Percentiles rank a stretch among this genome's conserved stretches.
Evolutionary conservation across 495 filamentous ascomycete species (phyloP).

Genomic region (Schizothecium vesticola): DNA sequence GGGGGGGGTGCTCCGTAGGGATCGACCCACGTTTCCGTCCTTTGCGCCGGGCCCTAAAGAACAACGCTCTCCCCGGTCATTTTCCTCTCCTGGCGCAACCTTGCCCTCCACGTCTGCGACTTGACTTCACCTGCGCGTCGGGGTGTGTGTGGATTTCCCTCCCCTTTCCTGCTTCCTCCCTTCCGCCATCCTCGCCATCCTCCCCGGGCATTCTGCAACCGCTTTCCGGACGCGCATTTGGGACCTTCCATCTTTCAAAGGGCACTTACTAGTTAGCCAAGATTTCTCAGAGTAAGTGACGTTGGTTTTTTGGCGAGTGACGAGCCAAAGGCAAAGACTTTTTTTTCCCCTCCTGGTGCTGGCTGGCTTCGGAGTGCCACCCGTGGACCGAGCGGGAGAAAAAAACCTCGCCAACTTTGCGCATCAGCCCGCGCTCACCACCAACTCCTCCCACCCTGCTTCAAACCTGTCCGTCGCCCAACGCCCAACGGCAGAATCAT

Average conservation of each 20-base stretch:
- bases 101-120: constrained; percentile 27
- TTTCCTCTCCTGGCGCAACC: constrained; percentile 28
- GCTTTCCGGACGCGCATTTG: constrained; percentile 13
- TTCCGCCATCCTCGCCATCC: constrained; percentile 15
- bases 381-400: constrained; percentile 17
- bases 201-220: constrained; percentile 18
- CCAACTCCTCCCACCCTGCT: constrained; percentile 9
- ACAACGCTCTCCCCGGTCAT: constrained; percentile 30
- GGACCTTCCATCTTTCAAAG: constrained; percentile 10
- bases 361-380: constrained; percentile 10
- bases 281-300: constrained; percentile 17
- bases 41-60: constrained; percentile 31
- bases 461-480: background rate
- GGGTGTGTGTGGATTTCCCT: constrained; percentile 20
- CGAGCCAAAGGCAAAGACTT: constrained; percentile 16
- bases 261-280: constrained; percentile 1
- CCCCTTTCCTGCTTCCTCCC: constrained; percentile 14
- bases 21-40: constrained; percentile 33
- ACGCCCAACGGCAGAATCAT: constrained; percentile 4
- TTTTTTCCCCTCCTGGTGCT: constrained; percentile 17
- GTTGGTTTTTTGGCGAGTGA: background rate
- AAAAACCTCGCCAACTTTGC: constrained; percentile 11
- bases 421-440: constrained; percentile 9
- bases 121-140: constrained; percentile 24
- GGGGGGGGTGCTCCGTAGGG: background rate